Conservation (phyloP, 768 basidiomycete genomes). For the Mrakia blollopis region DNA sequence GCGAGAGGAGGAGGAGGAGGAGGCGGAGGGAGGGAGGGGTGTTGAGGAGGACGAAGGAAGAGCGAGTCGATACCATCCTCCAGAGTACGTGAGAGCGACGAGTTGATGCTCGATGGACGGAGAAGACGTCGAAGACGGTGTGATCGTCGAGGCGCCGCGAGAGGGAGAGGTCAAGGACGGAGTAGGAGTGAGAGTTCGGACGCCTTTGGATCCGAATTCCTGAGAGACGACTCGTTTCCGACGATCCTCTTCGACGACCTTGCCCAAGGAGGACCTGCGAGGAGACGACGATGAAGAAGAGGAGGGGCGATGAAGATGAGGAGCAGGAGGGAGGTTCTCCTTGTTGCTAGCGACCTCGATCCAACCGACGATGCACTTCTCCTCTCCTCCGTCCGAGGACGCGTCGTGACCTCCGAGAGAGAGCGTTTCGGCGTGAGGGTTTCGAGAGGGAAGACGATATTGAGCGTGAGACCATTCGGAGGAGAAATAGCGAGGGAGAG, state of each 20-base stretch:
- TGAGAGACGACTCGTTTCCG: conserved; percentile 32
- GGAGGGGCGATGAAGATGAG: conserved; percentile 31
- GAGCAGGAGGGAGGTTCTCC: conserved; percentile 38
- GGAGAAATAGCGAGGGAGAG: conserved; percentile 78
- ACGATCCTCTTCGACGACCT: conserved; percentile 39
- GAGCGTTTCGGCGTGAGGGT: conserved; percentile 55
- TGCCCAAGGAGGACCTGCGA: background rate
- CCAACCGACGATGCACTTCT: conserved; percentile 84
- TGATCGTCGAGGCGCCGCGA: background rate
- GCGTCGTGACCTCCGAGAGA: conserved; percentile 31
- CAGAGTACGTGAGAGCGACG: conserved; percentile 68
- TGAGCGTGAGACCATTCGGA: conserved; percentile 97
- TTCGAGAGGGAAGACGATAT: conserved; percentile 79
- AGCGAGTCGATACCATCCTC: conserved; percentile 46
- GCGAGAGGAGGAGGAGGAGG: background rate
- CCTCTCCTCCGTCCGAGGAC: conserved; percentile 50
- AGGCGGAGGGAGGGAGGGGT: background rate
- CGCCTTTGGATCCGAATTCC: conserved; percentile 25
- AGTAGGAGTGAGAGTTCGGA: conserved; percentile 26
- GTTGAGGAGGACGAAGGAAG: conserved; percentile 37
- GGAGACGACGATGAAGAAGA: conserved; percentile 33
- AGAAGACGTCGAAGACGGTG: background rate
- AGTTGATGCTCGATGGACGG: conserved; percentile 61
- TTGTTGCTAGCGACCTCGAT: conserved; percentile 39
- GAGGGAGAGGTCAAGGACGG: background rate